Conservation (phyloP, 768 basidiomycete species). For the Megacollybia marginata region DNA sequence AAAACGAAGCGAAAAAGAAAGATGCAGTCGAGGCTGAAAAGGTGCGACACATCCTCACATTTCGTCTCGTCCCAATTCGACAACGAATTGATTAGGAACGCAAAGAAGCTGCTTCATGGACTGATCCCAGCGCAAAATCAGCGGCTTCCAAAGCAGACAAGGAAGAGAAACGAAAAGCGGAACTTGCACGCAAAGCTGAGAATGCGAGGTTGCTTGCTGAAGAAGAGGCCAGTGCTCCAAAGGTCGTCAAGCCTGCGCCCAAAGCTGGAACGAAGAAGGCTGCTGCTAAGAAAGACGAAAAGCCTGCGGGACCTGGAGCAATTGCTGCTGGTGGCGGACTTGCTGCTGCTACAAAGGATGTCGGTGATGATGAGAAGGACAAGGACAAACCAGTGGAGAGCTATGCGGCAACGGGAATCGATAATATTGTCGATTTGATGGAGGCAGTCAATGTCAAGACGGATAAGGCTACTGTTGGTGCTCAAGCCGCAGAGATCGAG, state of each 20-base stretch:
- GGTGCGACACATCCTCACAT: slow-evolving; percentile 24
- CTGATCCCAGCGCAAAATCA: slow-evolving; percentile 51
- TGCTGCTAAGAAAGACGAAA: slow-evolving; percentile 29
- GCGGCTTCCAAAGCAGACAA: slow-evolving; percentile 64
- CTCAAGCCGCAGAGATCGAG: slow-evolving; percentile 81
- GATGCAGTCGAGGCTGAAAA: slow-evolving; percentile 52
- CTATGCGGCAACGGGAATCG: slow-evolving; percentile 80
- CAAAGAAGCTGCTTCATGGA: slow-evolving; percentile 65
- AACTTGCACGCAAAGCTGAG: slow-evolving; percentile 82
- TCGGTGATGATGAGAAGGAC: slow-evolving; percentile 21
- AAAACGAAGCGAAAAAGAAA: slow-evolving; percentile 81
- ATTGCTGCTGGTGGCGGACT: slow-evolving; percentile 68
- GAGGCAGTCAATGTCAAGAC: slow-evolving; percentile 86
- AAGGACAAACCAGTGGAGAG: slow-evolving; percentile 47
- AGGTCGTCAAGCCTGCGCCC: slow-evolving; percentile 56
- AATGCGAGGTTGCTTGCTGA: slow-evolving; percentile 80
- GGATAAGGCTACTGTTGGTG: slow-evolving; percentile 88
- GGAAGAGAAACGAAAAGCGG: slow-evolving; percentile 75
- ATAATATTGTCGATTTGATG: slow-evolving; percentile 83
- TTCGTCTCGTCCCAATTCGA: slow-evolving; percentile 2
- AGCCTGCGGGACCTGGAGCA: slow-evolving; percentile 77
- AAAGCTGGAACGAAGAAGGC: slow-evolving; percentile 50
- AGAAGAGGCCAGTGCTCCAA: slow-evolving; percentile 60
- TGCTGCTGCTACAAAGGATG: slow-evolving; percentile 13
- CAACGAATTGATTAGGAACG: slow-evolving; percentile 53